phyloP scores from a whole-genome alignment of 2,329 filamentous ascomycete genomes.

The Cladosporium sphaerospermum region DNA sequence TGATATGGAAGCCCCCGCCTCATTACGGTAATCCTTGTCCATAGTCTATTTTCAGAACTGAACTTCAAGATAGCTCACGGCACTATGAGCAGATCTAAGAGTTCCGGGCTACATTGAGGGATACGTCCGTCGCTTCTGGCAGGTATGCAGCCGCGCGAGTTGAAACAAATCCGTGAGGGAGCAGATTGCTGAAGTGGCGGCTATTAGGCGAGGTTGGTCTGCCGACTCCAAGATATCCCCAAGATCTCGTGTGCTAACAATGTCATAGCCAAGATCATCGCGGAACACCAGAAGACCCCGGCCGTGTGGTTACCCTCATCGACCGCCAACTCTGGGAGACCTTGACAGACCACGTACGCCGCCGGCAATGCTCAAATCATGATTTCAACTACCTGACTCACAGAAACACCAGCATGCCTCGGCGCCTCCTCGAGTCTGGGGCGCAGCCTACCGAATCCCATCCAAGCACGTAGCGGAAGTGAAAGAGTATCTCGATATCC shows the following conservation, averaged over 20 bases:
- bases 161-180: neutral
- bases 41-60: neutral
- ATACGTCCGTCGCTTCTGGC: constrained; percentile 96
- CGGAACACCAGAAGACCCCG: constrained; percentile 79
- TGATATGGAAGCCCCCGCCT: constrained; percentile 98
- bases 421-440: constrained; percentile 70
- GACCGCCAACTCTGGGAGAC: constrained; percentile 76
- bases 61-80: neutral
- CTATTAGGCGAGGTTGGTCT: constrained; percentile 25
- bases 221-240: neutral
- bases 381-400: neutral
- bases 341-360: constrained; percentile 56
- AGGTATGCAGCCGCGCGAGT: constrained; percentile 55
- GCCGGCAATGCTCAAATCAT: neutral
- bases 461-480: constrained; percentile 72
- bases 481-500: constrained; percentile 83
- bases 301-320: constrained; percentile 89
- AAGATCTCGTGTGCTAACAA: neutral
- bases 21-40: constrained; percentile 68
- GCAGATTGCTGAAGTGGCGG: constrained; percentile 8
- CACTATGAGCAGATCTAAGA: constrained; percentile 59
- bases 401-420: constrained; percentile 44
- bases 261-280: constrained; percentile 71
- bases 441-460: constrained; percentile 74
- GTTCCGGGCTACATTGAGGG: constrained; percentile 86